These are phyloP conservation scores for Singerocomus rubriflavus DNA, from an alignment of 1,284 basidiomycete species.

Conservation along the genomic window DNA sequence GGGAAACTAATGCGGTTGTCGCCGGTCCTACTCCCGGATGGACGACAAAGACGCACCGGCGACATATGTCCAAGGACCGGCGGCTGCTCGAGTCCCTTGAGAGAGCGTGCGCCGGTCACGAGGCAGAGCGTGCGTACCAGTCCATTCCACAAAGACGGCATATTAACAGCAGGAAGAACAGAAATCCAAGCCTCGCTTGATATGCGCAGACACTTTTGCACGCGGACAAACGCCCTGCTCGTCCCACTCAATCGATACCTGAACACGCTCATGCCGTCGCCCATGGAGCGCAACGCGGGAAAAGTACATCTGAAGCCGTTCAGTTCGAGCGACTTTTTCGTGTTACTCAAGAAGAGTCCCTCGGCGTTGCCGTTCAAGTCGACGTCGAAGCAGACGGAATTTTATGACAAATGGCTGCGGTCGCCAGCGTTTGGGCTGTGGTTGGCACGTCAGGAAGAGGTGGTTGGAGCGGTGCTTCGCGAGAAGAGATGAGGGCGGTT, in stretches of 20 bases:
- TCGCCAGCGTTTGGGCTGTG: constrained; percentile 74
- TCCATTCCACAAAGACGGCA: neutral
- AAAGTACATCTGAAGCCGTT: constrained; percentile 67
- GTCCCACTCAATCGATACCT: constrained; percentile 93
- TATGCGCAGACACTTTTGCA: constrained; percentile 83
- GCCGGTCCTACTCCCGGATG: constrained; percentile 66
- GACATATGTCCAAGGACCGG: constrained; percentile 85
- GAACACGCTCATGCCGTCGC: constrained; percentile 81
- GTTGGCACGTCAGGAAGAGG: constrained; percentile 70
- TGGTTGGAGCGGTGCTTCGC: constrained; percentile 54
- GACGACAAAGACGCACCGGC: constrained; percentile 76
- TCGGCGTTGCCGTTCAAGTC: constrained; percentile 76
- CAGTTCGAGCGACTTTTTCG: constrained; percentile 74
- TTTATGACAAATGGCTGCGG: constrained; percentile 71
- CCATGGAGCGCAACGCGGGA: constrained; percentile 40
- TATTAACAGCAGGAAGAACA: constrained; percentile 25
- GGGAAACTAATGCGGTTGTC: constrained; percentile 25
- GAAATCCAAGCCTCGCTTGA: constrained; percentile 63
- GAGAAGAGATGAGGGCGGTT: constrained; percentile 9
- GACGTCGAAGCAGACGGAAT: constrained; percentile 57
- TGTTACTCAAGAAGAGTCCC: constrained; percentile 78
- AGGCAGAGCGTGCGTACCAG: constrained; percentile 48
- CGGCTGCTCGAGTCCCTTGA: constrained; percentile 68
- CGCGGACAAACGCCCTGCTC: constrained; percentile 86
- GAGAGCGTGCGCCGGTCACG: constrained; percentile 48